Conservation (phyloP, 306 rosid genomes). For the Quercus cerris region DNA sequence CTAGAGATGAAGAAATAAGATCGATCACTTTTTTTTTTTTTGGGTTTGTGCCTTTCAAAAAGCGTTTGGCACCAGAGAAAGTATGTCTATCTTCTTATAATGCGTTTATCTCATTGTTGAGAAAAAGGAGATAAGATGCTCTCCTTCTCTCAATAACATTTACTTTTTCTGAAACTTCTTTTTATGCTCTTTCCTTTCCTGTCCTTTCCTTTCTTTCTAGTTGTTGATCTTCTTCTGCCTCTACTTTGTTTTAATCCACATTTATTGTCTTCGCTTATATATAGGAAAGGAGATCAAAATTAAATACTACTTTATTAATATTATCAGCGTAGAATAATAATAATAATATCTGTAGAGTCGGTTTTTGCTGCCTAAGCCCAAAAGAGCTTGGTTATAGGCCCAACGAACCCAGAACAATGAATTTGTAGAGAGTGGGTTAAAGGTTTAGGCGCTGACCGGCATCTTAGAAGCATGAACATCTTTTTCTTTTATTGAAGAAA, state of each 20-base stretch:
- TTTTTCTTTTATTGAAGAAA: too few species aligned
- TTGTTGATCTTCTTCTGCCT: not conserved
- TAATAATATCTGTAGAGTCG: too few species aligned
- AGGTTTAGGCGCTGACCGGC: too few species aligned
- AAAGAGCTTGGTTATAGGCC: too few species aligned
- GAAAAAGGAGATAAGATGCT: not conserved
- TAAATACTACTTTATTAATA: too few species aligned
- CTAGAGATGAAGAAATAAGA: not conserved
- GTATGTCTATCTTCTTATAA: not conserved
- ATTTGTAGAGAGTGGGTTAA: too few species aligned
- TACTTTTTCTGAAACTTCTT: not conserved
- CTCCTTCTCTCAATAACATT: not conserved
- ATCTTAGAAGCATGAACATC: too few species aligned
- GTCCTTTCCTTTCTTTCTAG: not conserved
- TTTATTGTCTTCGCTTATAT: not conserved
- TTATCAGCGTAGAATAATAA: too few species aligned
- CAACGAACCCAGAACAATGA: too few species aligned
- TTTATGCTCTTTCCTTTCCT: not conserved
- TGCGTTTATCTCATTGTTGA: not conserved
- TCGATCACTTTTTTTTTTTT: slow-evolving; percentile 6
- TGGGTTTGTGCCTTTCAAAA: not conserved
- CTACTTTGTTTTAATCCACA: not conserved
- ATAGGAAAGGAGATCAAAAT: not conserved
- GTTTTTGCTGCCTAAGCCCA: too few species aligned
- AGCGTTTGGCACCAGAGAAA: not conserved